Percentiles rank a stretch among this genome's conserved stretches.
Evolutionary conservation across 2,329 filamentous ascomycete species (phyloP).

Genomic region (Verticillium klebahnii): DNA sequence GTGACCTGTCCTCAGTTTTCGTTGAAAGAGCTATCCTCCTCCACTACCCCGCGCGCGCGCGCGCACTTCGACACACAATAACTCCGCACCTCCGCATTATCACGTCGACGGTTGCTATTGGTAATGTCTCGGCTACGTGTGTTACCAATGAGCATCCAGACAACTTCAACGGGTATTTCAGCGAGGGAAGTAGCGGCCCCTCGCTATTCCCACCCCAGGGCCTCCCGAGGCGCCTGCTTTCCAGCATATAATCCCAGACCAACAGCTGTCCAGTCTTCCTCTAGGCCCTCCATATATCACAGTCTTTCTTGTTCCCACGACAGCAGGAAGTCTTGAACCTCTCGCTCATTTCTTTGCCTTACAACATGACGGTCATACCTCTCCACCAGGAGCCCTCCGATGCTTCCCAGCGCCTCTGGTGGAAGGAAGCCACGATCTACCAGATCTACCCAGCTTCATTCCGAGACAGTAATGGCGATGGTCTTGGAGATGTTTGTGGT

Average conservation of each 20-base stretch:
- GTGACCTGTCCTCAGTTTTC: too few species aligned
- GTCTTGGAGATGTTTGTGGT: conserved; percentile 50
- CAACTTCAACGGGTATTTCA: background rate
- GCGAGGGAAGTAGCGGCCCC: background rate
- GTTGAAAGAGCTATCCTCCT: too few species aligned
- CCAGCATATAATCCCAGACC: background rate
- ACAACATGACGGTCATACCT: background rate
- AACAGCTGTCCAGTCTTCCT: background rate
- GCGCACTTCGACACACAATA: background rate
- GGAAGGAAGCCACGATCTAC: conserved; percentile 57
- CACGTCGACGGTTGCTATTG: background rate
- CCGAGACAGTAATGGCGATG: conserved; percentile 52
- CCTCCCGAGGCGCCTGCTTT: background rate
- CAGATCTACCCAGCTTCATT: conserved; percentile 59
- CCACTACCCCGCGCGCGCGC: too few species aligned
- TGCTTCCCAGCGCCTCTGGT: conserved; percentile 36
- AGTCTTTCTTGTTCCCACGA: background rate
- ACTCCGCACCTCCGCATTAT: background rate
- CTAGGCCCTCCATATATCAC: background rate
- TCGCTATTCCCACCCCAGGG: background rate
- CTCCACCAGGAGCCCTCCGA: background rate
- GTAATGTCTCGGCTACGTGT: background rate
- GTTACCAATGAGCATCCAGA: background rate
- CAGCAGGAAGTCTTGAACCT: background rate
- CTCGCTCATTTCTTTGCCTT: background rate